Conservation (phyloP, 495 filamentous ascomycete species). For the Aspergillus ostianus region DNA sequence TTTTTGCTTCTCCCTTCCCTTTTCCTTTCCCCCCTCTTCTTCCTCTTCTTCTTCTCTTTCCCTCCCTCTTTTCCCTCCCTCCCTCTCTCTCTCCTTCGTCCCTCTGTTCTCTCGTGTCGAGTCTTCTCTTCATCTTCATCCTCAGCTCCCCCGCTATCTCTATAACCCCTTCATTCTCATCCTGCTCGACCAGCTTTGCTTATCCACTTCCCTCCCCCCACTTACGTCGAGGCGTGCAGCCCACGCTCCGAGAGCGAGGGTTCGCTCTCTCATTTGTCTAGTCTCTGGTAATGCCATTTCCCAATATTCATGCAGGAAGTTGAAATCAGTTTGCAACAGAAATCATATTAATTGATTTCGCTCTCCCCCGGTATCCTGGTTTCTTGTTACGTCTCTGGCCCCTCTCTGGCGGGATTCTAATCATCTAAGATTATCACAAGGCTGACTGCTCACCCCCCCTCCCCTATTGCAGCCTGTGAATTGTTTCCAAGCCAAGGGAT, state of each 20-base stretch:
- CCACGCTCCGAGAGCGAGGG: not conserved
- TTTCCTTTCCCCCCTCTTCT: slow-evolving; percentile 11
- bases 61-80: slow-evolving; percentile 1
- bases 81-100: slow-evolving; percentile 1
- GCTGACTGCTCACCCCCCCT: not conserved
- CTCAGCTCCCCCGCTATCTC: not conserved
- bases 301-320: too few species aligned
- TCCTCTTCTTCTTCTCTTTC: slow-evolving; percentile 13
- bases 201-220: slow-evolving; percentile 4
- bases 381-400: too few species aligned
- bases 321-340: too few species aligned
- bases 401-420: not conserved
- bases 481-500: not conserved
- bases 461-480: not conserved
- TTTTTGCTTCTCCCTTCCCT: slow-evolving; percentile 11
- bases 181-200: not conserved
- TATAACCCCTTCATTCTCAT: not conserved
- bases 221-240: not conserved
- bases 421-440: not conserved
- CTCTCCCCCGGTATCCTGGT: too few species aligned
- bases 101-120: not conserved
- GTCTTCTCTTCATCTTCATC: slow-evolving; percentile 1
- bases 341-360: too few species aligned
- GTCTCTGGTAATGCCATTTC: not conserved
- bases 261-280: not conserved